Conservation (phyloP, 306 rosid genomes). For the Pyrus pyrifolia region DNA sequence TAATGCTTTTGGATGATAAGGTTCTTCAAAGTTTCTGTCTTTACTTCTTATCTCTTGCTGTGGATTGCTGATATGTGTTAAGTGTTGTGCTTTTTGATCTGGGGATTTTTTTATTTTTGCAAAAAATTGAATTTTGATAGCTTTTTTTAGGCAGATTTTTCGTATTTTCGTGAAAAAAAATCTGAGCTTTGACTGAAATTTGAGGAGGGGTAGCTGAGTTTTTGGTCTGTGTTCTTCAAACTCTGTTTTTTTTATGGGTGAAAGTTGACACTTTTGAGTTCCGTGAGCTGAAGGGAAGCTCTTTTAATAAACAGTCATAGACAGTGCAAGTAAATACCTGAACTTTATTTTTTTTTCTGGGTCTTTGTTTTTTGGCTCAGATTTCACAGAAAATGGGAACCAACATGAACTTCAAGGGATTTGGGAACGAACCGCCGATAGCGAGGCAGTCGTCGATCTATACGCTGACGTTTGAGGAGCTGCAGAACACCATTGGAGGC, state of each 20-base stretch:
- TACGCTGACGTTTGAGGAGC: constrained; percentile 84
- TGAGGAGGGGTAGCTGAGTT: neutral
- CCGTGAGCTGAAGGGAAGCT: neutral
- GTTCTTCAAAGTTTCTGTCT: neutral
- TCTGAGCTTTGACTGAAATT: neutral
- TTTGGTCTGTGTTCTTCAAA: neutral
- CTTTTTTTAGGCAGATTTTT: neutral
- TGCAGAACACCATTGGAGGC: constrained; percentile 66
- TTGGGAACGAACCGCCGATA: constrained; percentile 41
- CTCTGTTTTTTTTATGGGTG: neutral
- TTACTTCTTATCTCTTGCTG: neutral
- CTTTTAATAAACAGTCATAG: neutral
- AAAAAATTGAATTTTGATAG: neutral
- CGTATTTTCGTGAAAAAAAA: neutral
- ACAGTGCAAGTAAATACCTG: neutral
- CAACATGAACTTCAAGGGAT: constrained; percentile 52
- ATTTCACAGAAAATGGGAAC: constrained; percentile 14
- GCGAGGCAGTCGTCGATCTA: constrained; percentile 73
- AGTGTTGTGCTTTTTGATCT: neutral
- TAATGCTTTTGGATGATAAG: neutral
- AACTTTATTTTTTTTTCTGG: neutral
- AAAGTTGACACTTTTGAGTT: neutral
- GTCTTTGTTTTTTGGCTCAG: constrained; percentile 28
- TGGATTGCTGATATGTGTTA: neutral
- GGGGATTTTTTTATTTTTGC: neutral